Base-by-base conservation (phyloP, 2,329 filamentous ascomycete species). In the Monosporascus sp. region DNA sequence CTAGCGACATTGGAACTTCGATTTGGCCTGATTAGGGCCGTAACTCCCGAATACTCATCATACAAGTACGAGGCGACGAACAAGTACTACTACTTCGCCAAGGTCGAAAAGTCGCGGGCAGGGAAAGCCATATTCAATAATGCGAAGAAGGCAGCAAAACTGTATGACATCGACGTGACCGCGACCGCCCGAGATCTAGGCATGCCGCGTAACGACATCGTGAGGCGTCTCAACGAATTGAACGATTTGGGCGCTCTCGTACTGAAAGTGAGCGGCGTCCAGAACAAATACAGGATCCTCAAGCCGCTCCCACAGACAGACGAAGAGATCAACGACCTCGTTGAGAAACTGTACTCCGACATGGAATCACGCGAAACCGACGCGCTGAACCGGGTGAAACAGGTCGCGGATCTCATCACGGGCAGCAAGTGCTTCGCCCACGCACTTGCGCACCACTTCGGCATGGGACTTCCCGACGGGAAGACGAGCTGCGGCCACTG, bases 1-100 rank as follows among this genome's bases (percentile, higher is more conserved):
- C 82, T 83, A 49, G 80, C 82, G 0, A 75, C 80, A n/a, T 68
- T 86, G 1, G 83, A 86, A 60, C 70, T 86, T 5, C 77, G 75
- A 3, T 84, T 82, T 54, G 70, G 71, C 0, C 69, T 85, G 0
- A 71, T 86, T 31, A 74, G 83, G 22, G 81, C 77, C 17, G 77
- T 74, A 18, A 85, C 76, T 0, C 80, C 76, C 0, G 78, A 83
- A 41, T 86, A 84, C 54, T 77, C 72, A 7, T 69, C 73, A 1
- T 85, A 85, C 63, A 73, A 72, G 34, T 86, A 77, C 58, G 71
- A 71, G 46, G 65, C 68, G 14, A 68, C 57, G 3, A 45, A 57
- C 0, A 60, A 49, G 1, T 75, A 78, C 51, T 55, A 62, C 9
- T 54, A 57, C 2, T 53, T 60, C 0, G 53, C 74, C 1, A 56